Base-by-base conservation (phyloP, 2,329 filamentous ascomycete genomes). In the Colletotrichum costaricense region DNA sequence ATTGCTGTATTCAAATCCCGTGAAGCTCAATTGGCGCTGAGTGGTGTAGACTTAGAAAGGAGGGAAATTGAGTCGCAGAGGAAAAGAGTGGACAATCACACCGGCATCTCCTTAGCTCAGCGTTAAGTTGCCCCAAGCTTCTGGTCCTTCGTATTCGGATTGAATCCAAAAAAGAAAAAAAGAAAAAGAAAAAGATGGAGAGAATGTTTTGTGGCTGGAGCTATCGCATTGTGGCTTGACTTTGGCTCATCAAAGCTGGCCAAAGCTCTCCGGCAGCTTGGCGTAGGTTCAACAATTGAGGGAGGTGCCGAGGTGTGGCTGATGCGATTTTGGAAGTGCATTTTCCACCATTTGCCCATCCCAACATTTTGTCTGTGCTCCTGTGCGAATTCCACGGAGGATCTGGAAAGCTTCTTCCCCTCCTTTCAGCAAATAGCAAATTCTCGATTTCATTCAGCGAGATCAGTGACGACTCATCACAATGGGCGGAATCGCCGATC, bases 401-500 rank as follows among this genome's bases (percentile, higher is more conserved):
- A 52, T 30, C 54, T 11, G n/a, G 22, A 14, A 9, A 55, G 7
- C 28, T 33, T 14, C 38, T 57, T n/a, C 28, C 49, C 22, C 22
- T 38, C 59, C 42, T 22, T 22, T n/a, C 5, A 11, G 2, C 62
- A 55, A n/a, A 8, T 14, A 5, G 8, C 2, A 28, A 11, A 24
- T 3, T 9, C 16, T 28, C 46, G 46, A 56, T 24, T 46, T 54
- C 4, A 28, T 7, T 24, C 4, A 28, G 42, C n/a, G 8, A 22
- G 22, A 59, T 1, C 38, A 73, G 24, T 33, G 28, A 49, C 30
- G 28, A 58, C 75, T 55, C 62, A 7, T 22, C 2, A 63, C 19
- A n/a, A 74, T 74, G 72, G 28, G 52, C 11, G 69, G 52, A 46
- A n/a, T 84, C 22, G 77, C 77, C 28, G 76, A 83, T 8, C 67